Base-by-base conservation (phyloP, 2,329 filamentous ascomycete genomes). In the Chrysosphaeria jannelii region DNA sequence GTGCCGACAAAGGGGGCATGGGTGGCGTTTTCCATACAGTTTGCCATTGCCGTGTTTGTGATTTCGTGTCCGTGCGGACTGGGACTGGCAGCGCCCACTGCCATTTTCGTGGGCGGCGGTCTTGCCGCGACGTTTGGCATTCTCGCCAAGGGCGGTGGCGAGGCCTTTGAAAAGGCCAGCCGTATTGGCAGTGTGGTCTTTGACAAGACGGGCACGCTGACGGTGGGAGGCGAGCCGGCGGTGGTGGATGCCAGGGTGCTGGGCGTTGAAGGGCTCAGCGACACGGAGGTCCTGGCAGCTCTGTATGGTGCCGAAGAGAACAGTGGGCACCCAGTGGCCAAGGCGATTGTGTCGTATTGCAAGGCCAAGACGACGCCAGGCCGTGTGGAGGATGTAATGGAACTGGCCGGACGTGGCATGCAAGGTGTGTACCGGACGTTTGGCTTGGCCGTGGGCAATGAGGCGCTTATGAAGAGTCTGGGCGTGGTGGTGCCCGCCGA, bases 131-230 rank as follows among this genome's bases (percentile, higher is more conserved):
- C 69, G 38, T 47, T 74, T 35, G 75, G 75, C 2, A 76, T 88
- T 25, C 50, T 88, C 1, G 74, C 71, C 33, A 76, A 78, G 41
- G 74, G 75, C 12, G 75, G 75, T 12, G 75, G 75, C 16, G 71
- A 79, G 38, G 75, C 74, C 1, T 81, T 85, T 37, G 71, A 81
- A 39, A 75, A 76, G 44, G 74, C 74, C 4, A 78, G 70, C 38
- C 59, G 57, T 8, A 53, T 79, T 21, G 64, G 76, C 39, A 68
- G 66, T 24, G 64, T 85, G 19, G 69, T 85, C 1, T 85, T 88
- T 38, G 75, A 88, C 51, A 85, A 88, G 50, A 88, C 75, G 0
- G 75, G 75, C 2, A 88, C 75, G 0, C 46, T 88, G 27, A 85
- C 75, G 0, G 48, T 68, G 34, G 50, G 70, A 4, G 70, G 68